These are phyloP conservation scores for Purshia tridentata DNA, from an alignment of 306 rosid genomes.

Conservation along the genomic window DNA sequence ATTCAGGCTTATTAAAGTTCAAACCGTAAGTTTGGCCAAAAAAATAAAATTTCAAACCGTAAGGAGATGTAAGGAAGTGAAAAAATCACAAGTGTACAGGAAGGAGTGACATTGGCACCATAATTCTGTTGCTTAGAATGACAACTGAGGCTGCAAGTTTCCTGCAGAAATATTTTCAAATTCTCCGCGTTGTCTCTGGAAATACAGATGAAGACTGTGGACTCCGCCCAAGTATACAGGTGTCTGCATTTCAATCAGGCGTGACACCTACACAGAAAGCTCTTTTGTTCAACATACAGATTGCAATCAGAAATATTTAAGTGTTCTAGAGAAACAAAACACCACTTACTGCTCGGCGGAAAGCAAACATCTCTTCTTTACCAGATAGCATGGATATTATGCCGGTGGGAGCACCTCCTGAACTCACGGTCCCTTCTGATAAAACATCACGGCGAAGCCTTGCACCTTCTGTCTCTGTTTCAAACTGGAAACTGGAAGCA, in stretches of 20 bases:
- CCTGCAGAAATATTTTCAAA: constrained; percentile 3
- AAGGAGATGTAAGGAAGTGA: neutral
- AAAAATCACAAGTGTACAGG: neutral
- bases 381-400: constrained; percentile 80
- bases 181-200: constrained; percentile 49
- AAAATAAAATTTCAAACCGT: too few relatives aligned
- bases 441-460: constrained; percentile 83
- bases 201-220: constrained; percentile 65
- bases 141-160: constrained; percentile 7
- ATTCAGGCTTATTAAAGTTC: neutral
- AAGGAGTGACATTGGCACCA: neutral
- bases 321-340: constrained; percentile 7
- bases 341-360: constrained; percentile 84
- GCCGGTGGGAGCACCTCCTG: constrained; percentile 66
- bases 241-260: constrained; percentile 92
- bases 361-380: constrained; percentile 95
- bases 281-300: constrained; percentile 15
- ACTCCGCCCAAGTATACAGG: constrained; percentile 79
- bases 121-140: neutral
- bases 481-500: constrained; percentile 86
- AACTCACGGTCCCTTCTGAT: constrained; percentile 69
- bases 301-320: neutral
- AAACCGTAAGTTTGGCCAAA: neutral
- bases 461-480: constrained; percentile 81
- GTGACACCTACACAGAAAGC: constrained; percentile 61